Evolutionary conservation across 2,329 filamentous ascomycete genomes (phyloP).

Genomic region (Penicillium concentricum): DNA sequence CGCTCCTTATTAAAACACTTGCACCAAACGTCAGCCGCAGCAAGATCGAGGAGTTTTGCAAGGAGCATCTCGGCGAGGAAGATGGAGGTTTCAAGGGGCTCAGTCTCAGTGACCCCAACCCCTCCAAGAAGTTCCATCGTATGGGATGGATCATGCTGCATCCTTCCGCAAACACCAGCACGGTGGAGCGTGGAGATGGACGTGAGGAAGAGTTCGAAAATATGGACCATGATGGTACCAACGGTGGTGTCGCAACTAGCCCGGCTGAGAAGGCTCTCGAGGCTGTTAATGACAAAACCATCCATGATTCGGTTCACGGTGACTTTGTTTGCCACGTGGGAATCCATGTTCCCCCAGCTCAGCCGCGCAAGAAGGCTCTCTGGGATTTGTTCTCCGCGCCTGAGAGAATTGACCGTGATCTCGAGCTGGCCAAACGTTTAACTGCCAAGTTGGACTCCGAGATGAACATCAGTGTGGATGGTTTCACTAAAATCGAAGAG

Average conservation of each 20-base stretch:
- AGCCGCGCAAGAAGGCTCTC: constrained; percentile 87
- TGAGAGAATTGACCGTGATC: constrained; percentile 87
- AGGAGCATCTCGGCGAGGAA: constrained; percentile 86
- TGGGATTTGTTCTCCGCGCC: constrained; percentile 97
- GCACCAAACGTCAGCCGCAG: constrained; percentile 91
- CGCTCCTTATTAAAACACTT: constrained; percentile 95
- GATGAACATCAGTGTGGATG: constrained; percentile 73
- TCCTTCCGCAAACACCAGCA: constrained; percentile 66
- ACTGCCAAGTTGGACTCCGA: constrained; percentile 83
- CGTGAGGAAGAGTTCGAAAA: constrained; percentile 66
- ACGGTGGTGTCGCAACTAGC: constrained; percentile 33
- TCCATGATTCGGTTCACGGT: constrained; percentile 87
- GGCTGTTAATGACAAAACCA: constrained; percentile 96
- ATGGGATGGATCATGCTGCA: constrained; percentile 99
- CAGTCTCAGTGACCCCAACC: constrained; percentile 93
- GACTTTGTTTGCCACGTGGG: constrained; percentile 98
- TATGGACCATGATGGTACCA: constrained; percentile 40
- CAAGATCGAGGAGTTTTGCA: constrained; percentile 92
- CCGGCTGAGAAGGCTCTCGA: constrained; percentile 85
- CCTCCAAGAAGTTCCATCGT: constrained; percentile 92
- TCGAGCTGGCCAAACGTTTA: constrained; percentile 77
- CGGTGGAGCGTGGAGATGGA: constrained; percentile 69
- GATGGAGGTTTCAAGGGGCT: constrained; percentile 94
- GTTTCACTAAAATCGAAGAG: constrained; percentile 77
- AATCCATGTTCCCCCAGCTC: constrained; percentile 83